Base-by-base conservation (phyloP, 1,284 basidiomycete genomes). In the Stereum hirsutum region DNA sequence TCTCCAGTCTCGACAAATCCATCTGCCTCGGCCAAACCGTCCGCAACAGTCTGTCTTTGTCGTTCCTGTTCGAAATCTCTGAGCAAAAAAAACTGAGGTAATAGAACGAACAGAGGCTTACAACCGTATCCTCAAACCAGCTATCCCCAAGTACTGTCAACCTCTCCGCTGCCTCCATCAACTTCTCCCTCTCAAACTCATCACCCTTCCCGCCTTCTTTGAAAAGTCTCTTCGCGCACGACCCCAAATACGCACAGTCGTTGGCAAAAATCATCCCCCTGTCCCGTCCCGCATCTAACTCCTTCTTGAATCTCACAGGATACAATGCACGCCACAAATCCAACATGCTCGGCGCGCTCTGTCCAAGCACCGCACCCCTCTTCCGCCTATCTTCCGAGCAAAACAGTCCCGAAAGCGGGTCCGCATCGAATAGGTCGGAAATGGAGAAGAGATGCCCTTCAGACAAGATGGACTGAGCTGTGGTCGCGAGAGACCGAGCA, bases 261-360 rank as follows among this genome's bases (percentile, higher is more conserved):
- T 98, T 98, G 20, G 87, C 81, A 57, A 89, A 88, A 41, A 84
- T 78, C 73, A 97, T 83, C 1, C 76, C 69, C 23, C 74, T 63
- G 12, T 78, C 75, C 4, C 83, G 69, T 0, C 75, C 72, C 27
- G 72, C 63, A 12, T 63, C 55, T 30, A 90, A 62, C 21, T 71
- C 65, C 19, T 65, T 55, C 1, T 69, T 63, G 50, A 82, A 83
- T 33, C 73, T 70, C 6, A 85, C 74, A n/a, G 89, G 89, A 59
- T 88, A 83, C 25, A 94, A 64, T 0, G 86, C 89, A 32, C 85
- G 78, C 62, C 85, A 89, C 5, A 97, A 65, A 47, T 94, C 90
- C 37, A 95, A 69, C 3, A 84, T 69, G 25, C 85, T 75, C 1
- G 77, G 65, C 26, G 82, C 74, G 1, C 82, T 69, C 51, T 81